A percentile compares a stretch with the other conserved stretches of the same genome.
These are phyloP conservation scores for Colletotrichum godetiae DNA, from an alignment of 2,329 filamentous ascomycete species.

Conservation along the genomic window DNA sequence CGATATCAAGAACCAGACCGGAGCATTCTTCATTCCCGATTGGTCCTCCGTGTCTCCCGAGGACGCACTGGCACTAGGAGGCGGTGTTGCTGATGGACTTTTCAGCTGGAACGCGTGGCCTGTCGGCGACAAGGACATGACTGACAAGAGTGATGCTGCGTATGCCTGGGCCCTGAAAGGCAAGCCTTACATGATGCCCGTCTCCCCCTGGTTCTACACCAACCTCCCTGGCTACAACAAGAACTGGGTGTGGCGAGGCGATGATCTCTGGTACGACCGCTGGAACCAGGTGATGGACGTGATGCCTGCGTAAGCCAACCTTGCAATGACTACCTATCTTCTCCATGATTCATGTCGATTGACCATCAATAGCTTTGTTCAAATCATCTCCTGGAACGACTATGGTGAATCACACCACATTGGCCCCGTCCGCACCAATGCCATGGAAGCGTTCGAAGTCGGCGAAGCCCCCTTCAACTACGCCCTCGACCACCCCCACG, in stretches of 20 bases:
- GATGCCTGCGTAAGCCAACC: slow-evolving; percentile 64
- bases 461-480: slow-evolving; percentile 57
- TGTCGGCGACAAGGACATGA: slow-evolving; percentile 38
- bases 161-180: slow-evolving; percentile 33
- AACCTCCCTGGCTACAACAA: slow-evolving; percentile 66
- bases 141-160: slow-evolving; percentile 36
- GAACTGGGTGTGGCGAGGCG: slow-evolving; percentile 73
- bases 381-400: slow-evolving; percentile 64
- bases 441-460: slow-evolving; percentile 41
- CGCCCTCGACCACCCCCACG: slow-evolving; percentile 59
- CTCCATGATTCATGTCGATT: slow-evolving; percentile 29
- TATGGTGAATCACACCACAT: slow-evolving; percentile 68
- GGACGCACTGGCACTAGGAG: slow-evolving; percentile 28
- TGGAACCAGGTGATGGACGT: slow-evolving; percentile 65
- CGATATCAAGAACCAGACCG: slow-evolving; percentile 51
- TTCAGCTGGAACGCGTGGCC: slow-evolving; percentile 54
- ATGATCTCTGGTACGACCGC: slow-evolving; percentile 69
- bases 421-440: slow-evolving; percentile 54
- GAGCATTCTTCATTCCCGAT: slow-evolving; percentile 57
- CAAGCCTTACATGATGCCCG: slow-evolving; percentile 60
- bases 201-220: slow-evolving; percentile 71
- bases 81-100: slow-evolving; percentile 45
- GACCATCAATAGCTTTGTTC: slow-evolving; percentile 57
- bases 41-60: slow-evolving; percentile 52
- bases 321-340: slow-evolving; percentile 56